Conservation (phyloP, 768 basidiomycete genomes). For the Podaxis mareebaensis region DNA sequence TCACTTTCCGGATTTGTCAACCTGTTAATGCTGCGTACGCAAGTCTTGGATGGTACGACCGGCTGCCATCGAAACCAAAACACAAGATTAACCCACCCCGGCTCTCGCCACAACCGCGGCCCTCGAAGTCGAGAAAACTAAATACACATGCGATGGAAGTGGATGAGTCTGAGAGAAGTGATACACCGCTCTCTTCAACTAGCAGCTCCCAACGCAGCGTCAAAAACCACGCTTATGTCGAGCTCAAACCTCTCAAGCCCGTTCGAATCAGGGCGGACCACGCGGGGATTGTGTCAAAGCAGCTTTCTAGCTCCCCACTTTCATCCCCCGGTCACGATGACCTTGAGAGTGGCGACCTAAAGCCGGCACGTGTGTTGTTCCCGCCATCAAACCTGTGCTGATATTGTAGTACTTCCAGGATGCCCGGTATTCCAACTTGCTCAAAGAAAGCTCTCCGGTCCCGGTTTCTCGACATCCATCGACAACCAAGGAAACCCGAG, state of each 20-base stretch:
- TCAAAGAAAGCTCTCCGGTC: not conserved
- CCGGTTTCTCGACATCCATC: not conserved
- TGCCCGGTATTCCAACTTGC: not conserved
- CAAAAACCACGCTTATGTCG: constrained; percentile 11
- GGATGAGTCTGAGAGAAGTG: not conserved
- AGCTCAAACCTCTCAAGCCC: constrained; percentile 1
- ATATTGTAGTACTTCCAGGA: not conserved
- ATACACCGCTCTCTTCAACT: not conserved
- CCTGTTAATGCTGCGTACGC: constrained; percentile 42
- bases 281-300: not conserved
- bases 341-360: not conserved
- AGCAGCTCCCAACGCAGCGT: constrained; percentile 4
- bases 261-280: not conserved
- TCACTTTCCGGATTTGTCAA: constrained; percentile 46
- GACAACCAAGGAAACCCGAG: not conserved
- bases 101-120: too few relatives aligned
- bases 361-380: not conserved
- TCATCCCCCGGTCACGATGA: not conserved
- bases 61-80: not conserved
- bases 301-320: not conserved
- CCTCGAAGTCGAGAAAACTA: too few relatives aligned
- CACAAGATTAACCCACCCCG: not conserved
- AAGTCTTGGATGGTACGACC: constrained; percentile 67
- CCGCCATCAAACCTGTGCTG: not conserved
- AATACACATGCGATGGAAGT: not conserved